Evolutionary conservation across 2,329 filamentous ascomycete genomes (phyloP).

Genomic region (Beauveria pseudobassiana): DNA sequence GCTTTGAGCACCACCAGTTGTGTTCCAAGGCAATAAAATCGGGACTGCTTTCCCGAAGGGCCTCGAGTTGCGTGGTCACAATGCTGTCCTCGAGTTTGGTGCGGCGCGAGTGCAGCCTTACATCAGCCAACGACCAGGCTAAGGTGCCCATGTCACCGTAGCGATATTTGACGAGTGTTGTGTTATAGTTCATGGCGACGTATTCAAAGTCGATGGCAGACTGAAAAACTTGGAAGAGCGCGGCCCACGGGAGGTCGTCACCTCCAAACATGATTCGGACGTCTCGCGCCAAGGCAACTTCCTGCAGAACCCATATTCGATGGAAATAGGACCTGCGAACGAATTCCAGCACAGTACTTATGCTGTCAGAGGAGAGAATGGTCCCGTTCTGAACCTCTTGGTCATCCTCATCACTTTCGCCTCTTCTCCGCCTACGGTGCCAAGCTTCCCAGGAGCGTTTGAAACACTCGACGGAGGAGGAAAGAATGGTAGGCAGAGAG

Average conservation of each 20-base stretch:
- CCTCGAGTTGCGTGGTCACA: background rate
- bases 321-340: conserved; percentile 13
- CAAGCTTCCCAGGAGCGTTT: conserved; percentile 9
- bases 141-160: conserved; percentile 9
- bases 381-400: conserved; percentile 8
- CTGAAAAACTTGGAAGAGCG: conserved; percentile 4
- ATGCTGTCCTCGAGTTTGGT: conserved; percentile 4
- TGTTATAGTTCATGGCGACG: conserved; percentile 5
- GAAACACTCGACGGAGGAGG: conserved; percentile 1
- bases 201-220: conserved; percentile 8
- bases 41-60: background rate
- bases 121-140: conserved; percentile 7
- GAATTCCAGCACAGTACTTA: background rate
- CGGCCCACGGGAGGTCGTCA: conserved; percentile 1
- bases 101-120: conserved; percentile 1
- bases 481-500: background rate
- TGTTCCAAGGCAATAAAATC: background rate
- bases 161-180: conserved; percentile 1
- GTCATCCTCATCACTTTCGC: background rate
- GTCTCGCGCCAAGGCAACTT: conserved; percentile 12
- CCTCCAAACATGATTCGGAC: conserved; percentile 13
- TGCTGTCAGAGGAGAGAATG: background rate
- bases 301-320: conserved; percentile 17
- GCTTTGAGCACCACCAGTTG: background rate
- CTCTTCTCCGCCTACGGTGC: background rate